phyloP scores from a whole-genome alignment of 257 asterid species.

The Solanum sejunctum region DNA sequence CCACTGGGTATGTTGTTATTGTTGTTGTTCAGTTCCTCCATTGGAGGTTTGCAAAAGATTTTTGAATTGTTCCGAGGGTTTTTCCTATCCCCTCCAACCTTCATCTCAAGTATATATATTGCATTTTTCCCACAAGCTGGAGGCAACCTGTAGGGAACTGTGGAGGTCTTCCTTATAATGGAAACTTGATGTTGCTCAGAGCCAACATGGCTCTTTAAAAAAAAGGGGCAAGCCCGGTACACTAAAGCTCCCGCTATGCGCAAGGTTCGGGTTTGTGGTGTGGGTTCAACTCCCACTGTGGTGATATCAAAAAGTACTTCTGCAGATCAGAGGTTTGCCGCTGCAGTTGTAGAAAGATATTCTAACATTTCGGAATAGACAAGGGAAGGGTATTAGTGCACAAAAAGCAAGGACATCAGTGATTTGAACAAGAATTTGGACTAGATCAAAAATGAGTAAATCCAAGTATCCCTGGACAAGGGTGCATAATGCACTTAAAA shows the following conservation, averaged over 20 bases:
- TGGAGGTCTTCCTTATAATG: background rate
- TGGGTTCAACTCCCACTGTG: background rate
- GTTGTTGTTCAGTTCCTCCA: too few relatives aligned
- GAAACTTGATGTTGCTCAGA: background rate
- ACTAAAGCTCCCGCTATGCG: too few relatives aligned
- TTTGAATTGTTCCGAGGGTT: background rate
- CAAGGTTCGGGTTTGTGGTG: background rate
- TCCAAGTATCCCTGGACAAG: background rate
- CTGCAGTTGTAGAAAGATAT: background rate
- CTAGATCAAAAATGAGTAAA: background rate
- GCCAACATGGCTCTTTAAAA: background rate
- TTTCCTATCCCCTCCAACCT: background rate
- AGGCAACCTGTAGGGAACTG: background rate
- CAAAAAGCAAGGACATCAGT: background rate
- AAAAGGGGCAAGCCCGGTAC: too few relatives aligned
- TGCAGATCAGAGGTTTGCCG: background rate
- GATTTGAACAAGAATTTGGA: background rate
- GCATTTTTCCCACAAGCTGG: background rate
- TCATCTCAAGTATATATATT: background rate
- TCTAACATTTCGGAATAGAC: background rate
- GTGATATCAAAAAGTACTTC: background rate
- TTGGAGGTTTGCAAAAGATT: background rate
- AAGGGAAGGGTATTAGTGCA: background rate
- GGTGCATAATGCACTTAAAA: background rate
- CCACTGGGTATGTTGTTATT: too few relatives aligned